Evolutionary conservation across 2,329 filamentous ascomycete species (phyloP), one percentile per base, ranked within the genome.

Genomic region (Canariomyces notabilis): DNA sequence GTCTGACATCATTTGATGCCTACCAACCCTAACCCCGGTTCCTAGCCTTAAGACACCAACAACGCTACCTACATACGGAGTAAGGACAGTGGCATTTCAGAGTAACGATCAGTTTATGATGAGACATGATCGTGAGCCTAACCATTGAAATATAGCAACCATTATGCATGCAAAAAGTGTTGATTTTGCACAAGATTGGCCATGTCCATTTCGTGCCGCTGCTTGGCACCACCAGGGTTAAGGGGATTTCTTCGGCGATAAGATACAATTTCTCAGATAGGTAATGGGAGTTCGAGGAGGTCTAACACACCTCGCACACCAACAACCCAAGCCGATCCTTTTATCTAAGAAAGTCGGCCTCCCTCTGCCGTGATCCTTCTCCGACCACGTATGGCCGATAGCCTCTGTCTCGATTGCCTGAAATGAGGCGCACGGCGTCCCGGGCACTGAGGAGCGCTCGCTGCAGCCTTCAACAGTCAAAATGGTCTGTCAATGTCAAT

Each of bases 381-480:
- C n/a, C 6, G n/a, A 42, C 15, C 11, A 47, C 44, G 35, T 14
- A 23, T 14, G 22, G 15, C 9, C 53, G 37, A 49, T 42, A 16
- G 36, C 35, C 21, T 16, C 15, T 41, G 8, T 21, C 14, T 19
- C 4, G 18, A 34, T 26, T 36, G 20, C 36, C 11, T 39, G 55
- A 45, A 16, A 58, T 58, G 56, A 52, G 51, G 33, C 20, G 43
- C 15, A 41, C 44, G 18, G 42, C 48, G 39, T 45, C 45, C 36
- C 46, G 47, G 16, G 51, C 49, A 44, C 41, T 56, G 32, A 46
- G 49, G 12, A 46, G 42, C 43, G 44, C 44, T 23, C 48, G 51
- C n/a, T 19, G 34, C 37, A 20, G 37, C 8, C 14, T 29, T 37
- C 21, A 35, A 36, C 43, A 37, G 33, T 34, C 44, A 15, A 36